Conservation (phyloP, 768 basidiomycete genomes). For the Leccinellum luteum region DNA sequence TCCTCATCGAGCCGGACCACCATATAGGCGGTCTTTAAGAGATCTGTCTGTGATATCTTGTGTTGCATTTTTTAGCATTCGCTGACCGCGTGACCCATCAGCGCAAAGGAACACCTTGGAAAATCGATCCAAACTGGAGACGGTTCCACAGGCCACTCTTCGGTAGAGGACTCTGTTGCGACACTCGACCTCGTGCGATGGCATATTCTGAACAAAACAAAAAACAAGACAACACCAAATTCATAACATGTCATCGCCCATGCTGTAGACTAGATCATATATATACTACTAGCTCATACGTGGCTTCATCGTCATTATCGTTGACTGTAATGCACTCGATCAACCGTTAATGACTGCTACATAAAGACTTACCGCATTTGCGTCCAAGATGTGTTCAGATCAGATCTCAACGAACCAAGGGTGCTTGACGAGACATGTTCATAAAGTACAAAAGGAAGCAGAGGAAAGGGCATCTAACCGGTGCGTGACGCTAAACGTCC, state of each 20-base stretch:
- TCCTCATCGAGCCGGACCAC: slow-evolving; percentile 75
- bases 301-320: background rate
- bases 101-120: slow-evolving; percentile 79
- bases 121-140: slow-evolving; percentile 80
- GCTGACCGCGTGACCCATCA: slow-evolving; percentile 30
- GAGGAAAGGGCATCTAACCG: slow-evolving; percentile 44
- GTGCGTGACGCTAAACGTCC: slow-evolving; percentile 72
- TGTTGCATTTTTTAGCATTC: background rate
- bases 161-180: slow-evolving; percentile 84
- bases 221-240: slow-evolving; percentile 21
- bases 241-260: slow-evolving; percentile 8
- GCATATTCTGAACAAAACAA: slow-evolving; percentile 65
- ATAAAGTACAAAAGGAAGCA: slow-evolving; percentile 2
- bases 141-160: slow-evolving; percentile 78
- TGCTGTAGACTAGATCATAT: background rate
- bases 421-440: slow-evolving; percentile 25
- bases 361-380: background rate
- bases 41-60: slow-evolving; percentile 58
- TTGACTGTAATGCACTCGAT: background rate
- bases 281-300: background rate
- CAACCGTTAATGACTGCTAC: background rate
- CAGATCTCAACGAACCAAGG: slow-evolving; percentile 27
- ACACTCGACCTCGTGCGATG: slow-evolving; percentile 87
- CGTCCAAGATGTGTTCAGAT: background rate
- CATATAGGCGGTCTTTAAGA: slow-evolving; percentile 75